phyloP scores from a whole-genome alignment of 495 filamentous ascomycete species.

The Pseudevernia furfuracea region DNA sequence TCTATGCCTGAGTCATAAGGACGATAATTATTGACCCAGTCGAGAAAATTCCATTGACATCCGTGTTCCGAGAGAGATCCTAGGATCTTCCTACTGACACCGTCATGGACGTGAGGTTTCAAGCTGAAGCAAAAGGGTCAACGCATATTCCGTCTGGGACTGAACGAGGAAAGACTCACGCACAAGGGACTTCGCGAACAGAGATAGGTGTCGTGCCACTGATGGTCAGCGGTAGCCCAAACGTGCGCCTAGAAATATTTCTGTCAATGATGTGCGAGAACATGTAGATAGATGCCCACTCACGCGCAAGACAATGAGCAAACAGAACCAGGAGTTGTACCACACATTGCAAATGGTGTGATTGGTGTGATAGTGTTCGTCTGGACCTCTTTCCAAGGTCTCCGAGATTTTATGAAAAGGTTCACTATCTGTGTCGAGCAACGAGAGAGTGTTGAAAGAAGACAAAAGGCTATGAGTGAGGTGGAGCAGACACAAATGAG shows the following conservation, averaged over 20 bases:
- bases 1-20: background rate
- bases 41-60: background rate
- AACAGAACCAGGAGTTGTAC: background rate
- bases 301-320: slow-evolving; percentile 2
- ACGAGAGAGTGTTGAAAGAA: background rate
- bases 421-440: background rate
- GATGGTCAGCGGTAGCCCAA: background rate
- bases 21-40: slow-evolving; percentile 7
- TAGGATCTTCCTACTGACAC: background rate
- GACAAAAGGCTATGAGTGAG: too few relatives aligned
- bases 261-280: background rate
- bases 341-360: slow-evolving; percentile 7
- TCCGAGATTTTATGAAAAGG: background rate
- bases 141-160: too few relatives aligned
- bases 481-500: background rate
- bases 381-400: background rate
- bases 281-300: background rate
- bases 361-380: background rate
- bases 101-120: background rate
- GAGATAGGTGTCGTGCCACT: background rate
- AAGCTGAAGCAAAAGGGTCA: background rate
- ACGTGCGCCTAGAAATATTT: background rate
- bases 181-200: background rate
- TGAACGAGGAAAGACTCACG: background rate
- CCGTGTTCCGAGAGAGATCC: background rate